Conservation (phyloP, 2,329 filamentous ascomycete species). For the Venturiaceae sp. region DNA sequence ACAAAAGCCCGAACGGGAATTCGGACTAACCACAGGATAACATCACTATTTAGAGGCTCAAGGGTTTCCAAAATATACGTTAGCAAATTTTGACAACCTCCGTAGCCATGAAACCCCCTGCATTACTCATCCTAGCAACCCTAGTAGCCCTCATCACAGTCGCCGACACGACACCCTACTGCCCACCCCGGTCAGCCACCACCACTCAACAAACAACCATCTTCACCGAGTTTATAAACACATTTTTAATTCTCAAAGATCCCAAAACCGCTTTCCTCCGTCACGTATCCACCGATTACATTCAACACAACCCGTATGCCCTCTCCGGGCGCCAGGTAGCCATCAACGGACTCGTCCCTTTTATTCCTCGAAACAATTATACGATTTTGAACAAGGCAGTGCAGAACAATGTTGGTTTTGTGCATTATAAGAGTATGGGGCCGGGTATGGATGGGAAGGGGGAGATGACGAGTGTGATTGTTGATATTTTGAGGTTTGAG, state of each 20-base stretch:
- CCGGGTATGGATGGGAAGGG: neutral
- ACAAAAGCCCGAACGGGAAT: too few relatives aligned
- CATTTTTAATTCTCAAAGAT: neutral
- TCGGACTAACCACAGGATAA: too few relatives aligned
- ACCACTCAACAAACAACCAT: neutral
- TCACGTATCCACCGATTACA: conserved; percentile 3
- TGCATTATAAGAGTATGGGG: neutral
- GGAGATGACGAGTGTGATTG: neutral
- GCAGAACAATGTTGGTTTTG: neutral
- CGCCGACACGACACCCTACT: too few relatives aligned
- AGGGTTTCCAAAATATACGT: too few relatives aligned
- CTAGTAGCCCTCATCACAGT: too few relatives aligned
- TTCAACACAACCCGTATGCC: conserved; percentile 3
- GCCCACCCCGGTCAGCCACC: neutral
- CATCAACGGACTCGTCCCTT: neutral
- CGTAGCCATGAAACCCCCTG: too few relatives aligned
- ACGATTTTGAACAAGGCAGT: neutral
- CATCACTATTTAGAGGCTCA: too few relatives aligned
- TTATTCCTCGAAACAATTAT: neutral
- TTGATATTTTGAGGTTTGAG: neutral
- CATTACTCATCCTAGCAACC: too few relatives aligned
- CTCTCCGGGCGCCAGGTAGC: neutral
- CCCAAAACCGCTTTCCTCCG: neutral
- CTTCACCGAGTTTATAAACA: neutral
- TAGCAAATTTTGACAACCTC: too few relatives aligned